phyloP scores from a whole-genome alignment of 2,329 filamentous ascomycete species.

The Epichloe baconii region DNA sequence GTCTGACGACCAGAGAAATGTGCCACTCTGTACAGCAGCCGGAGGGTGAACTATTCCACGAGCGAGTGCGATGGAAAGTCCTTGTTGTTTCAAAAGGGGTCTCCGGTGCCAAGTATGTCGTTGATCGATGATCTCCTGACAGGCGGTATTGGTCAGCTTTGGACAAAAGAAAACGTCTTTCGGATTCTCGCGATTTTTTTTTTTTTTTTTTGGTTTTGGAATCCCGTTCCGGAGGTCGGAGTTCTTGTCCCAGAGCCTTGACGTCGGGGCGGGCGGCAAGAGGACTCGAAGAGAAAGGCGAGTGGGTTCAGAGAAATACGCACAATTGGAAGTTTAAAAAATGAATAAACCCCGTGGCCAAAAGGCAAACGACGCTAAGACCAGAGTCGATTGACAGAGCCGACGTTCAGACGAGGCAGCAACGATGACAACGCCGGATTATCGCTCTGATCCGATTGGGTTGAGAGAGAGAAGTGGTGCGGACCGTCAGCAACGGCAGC shows the following conservation, averaged over 20 bases:
- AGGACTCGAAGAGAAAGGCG: background rate
- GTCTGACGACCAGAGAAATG: slow-evolving; percentile 1
- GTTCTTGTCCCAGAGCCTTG: background rate
- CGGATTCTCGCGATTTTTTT: background rate
- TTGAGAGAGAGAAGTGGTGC: background rate
- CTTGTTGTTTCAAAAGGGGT: background rate
- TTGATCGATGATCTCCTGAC: background rate
- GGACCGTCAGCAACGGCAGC: background rate
- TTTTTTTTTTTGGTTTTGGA: background rate
- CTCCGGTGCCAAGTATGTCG: background rate
- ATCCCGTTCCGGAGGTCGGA: background rate
- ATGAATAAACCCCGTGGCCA: background rate
- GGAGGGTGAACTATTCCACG: background rate
- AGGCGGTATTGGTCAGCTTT: background rate
- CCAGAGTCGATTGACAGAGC: slow-evolving; percentile 1
- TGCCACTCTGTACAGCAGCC: background rate
- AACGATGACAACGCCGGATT: background rate
- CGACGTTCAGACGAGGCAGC: background rate
- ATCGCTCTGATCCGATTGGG: slow-evolving; percentile 3
- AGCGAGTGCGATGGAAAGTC: background rate
- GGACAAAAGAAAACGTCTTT: background rate
- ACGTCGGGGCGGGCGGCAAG: background rate
- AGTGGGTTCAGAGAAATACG: background rate
- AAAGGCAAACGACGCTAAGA: background rate
- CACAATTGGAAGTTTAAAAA: background rate